These are phyloP conservation scores for Artemisia argyi DNA, from an alignment of 129 eudicot species.

Conservation along the genomic window DNA sequence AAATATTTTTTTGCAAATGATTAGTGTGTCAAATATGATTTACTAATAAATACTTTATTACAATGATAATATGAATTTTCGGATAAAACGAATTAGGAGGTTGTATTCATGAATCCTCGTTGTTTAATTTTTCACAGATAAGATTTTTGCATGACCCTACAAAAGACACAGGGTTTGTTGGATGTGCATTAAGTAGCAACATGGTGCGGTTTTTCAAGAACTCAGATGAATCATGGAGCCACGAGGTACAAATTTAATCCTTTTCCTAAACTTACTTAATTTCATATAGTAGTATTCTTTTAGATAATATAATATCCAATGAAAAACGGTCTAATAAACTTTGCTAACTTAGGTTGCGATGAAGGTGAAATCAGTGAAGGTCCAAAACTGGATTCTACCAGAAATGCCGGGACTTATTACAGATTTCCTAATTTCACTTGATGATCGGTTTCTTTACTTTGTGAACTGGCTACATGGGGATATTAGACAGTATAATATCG, in stretches of 20 bases:
- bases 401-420: constrained; percentile 99
- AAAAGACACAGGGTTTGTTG: constrained; percentile 86
- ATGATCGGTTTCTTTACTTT: constrained; percentile 85
- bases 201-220: constrained; percentile 91
- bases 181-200: constrained; percentile 90
- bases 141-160: constrained; percentile 94
- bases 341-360: constrained; percentile 44
- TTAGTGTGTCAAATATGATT: no score
- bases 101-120: constrained; percentile 8
- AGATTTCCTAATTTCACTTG: constrained; percentile 88
- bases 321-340: not conserved
- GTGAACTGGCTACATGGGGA: constrained; percentile 99
- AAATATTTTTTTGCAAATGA: constrained; percentile 32
- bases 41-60: no score
- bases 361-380: constrained; percentile 83
- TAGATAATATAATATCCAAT: not conserved
- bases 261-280: not conserved
- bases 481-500: constrained; percentile 84
- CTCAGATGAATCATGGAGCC: constrained; percentile 79
- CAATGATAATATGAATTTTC: no score
- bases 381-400: constrained; percentile 91
- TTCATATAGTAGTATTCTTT: not conserved
- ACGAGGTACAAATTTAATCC: constrained; percentile 48
- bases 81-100: no score
- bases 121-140: constrained; percentile 44